A percentile compares a stretch with the other conserved stretches of the same genome.
phyloP scores from a whole-genome alignment of 2,329 filamentous ascomycete species.

The Aurifilum marmelostoma region DNA sequence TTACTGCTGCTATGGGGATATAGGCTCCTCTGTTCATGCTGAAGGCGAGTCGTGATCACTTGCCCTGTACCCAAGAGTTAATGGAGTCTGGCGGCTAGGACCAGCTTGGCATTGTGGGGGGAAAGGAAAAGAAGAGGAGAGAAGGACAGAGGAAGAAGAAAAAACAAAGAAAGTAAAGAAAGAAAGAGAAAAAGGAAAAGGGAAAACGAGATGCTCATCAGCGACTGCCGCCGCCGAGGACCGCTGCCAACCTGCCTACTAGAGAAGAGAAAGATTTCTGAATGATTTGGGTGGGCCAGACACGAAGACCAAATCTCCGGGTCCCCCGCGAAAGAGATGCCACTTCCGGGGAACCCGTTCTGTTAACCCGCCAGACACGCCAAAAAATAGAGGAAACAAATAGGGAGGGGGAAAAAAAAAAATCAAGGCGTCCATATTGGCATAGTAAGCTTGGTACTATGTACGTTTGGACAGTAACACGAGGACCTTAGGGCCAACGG shows the following conservation, averaged over 20 bases:
- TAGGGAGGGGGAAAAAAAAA: too few relatives aligned
- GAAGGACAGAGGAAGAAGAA: not conserved
- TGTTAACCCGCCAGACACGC: not conserved
- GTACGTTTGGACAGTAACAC: too few relatives aligned
- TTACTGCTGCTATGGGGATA: not conserved
- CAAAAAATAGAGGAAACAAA: not conserved
- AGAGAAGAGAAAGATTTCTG: not conserved
- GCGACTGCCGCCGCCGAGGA: constrained; percentile 11
- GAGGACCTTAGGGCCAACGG: not conserved
- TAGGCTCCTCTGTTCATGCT: not conserved
- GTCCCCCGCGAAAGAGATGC: constrained; percentile 23
- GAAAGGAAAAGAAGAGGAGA: not conserved
- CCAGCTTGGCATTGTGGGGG: too few relatives aligned
- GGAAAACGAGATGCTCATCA: constrained; percentile 2
- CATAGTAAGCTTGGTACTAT: too few relatives aligned
- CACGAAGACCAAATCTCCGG: constrained; percentile 30
- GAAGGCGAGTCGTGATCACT: not conserved
- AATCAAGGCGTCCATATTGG: not conserved
- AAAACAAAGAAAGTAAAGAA: too few relatives aligned
- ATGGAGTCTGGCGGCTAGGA: not conserved
- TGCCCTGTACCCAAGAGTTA: not conserved
- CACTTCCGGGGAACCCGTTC: constrained; percentile 16
- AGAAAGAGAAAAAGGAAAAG: not conserved
- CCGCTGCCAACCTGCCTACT: not conserved
- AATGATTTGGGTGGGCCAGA: constrained; percentile 16